Evolutionary conservation across 129 eudicot species (phyloP), one percentile per base, ranked within the genome.

Genomic region (Lactuca sativa): DNA sequence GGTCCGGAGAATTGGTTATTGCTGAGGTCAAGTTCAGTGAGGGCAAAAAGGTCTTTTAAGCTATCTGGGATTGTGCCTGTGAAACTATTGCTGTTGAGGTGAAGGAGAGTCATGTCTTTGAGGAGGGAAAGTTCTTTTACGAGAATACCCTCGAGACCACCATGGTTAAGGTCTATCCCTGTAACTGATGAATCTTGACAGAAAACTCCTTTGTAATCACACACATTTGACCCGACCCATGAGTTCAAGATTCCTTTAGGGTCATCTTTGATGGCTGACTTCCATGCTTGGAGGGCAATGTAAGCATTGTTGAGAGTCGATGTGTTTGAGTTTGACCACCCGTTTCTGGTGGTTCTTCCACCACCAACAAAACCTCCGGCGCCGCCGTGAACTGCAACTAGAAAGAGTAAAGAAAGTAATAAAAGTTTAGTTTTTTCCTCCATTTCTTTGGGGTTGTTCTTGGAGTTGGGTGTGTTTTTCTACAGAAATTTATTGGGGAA

Each of bases 281-380:
- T 89, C 96, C 96, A 89, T 57, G 92, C 80, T 71, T 89, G 96
- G 6, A 89, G 89, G n/a, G 92, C 96, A 56, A 76, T 75, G 86
- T 89, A 89, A 1, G 92, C 89, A 36, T 53, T 52, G 63, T 16
- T 55, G n/a, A 63, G 80, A 18, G 2, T 70, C 54, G 74, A 58
- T 3, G 67, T 13, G 74, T 11, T 17, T 55, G 48, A 25, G 72
- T 21, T 58, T 75, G 68, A 21, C 30, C 30, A 25, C 57, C 70
- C 32, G 16, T 62, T 40, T 43, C 54, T 65, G 51, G 71, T 43
- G 59, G 70, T 44, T 36, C 33, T 63, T 44, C 76, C 62, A 59
- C 47, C 25, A 47, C 52, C 52, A 14, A 8, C 41, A 8, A 21
- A 57, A 11, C 44, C 69, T 2, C 48, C 53, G 31, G 59, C 38